These are phyloP conservation scores for Schizonepeta tenuifolia DNA, from an alignment of 257 asterid genomes.

Conservation along the genomic window DNA sequence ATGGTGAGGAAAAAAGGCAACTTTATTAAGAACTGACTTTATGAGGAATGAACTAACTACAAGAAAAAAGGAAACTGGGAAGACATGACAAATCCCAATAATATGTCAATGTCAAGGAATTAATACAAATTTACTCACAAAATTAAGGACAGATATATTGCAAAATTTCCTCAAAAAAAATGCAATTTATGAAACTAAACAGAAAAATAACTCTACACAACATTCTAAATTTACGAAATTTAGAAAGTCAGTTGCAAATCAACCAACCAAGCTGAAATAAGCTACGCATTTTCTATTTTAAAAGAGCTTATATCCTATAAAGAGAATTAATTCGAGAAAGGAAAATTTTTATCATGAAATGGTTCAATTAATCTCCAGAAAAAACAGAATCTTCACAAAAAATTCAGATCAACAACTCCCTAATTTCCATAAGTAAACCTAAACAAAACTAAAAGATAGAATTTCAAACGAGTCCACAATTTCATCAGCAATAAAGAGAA, in stretches of 20 bases:
- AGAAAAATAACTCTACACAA: slow-evolving; percentile 2
- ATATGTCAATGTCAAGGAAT: slow-evolving; percentile 27
- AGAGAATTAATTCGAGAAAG: neutral
- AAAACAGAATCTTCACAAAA: slow-evolving; percentile 21
- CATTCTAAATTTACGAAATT: slow-evolving; percentile 26
- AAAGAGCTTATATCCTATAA: neutral
- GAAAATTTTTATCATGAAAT: slow-evolving; percentile 1
- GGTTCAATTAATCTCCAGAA: slow-evolving; percentile 7
- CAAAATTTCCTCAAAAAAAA: slow-evolving; percentile 10
- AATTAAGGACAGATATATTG: neutral
- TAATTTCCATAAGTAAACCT: neutral
- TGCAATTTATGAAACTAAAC: slow-evolving; percentile 23
- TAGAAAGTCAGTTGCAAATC: slow-evolving; percentile 27
- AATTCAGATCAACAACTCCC: slow-evolving; percentile 31
- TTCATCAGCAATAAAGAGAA: slow-evolving; percentile 25
- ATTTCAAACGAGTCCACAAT: neutral
- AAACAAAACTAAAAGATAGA: neutral
- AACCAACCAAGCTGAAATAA: slow-evolving; percentile 6
- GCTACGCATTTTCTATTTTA: neutral
- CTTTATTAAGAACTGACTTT: neutral
- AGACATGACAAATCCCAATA: slow-evolving; percentile 12
- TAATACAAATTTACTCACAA: neutral
- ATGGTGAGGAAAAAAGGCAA: slow-evolving; percentile 14
- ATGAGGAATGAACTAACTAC: slow-evolving; percentile 1
- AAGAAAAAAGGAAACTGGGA: neutral